Evolutionary conservation across 768 basidiomycete genomes (phyloP), one percentile per base, ranked within the genome.

Genomic region (Trametes punicea): DNA sequence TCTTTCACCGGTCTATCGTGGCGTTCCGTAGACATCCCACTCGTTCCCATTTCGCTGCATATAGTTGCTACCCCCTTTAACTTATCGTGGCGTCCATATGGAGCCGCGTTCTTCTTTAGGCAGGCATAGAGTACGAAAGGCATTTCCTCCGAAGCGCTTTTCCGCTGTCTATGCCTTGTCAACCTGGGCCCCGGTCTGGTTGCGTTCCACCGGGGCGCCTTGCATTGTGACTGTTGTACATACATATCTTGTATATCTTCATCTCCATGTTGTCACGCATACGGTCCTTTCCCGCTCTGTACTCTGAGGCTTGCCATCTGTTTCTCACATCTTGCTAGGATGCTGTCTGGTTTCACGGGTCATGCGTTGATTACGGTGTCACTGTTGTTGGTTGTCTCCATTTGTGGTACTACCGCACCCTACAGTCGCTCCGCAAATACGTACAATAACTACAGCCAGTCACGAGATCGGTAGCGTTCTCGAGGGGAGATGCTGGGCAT

Each of bases 51-150:
- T 55, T 55, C 58, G n/a, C 27, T 60, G 58, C 58, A 55, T 29
- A 60, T 51, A 50, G 53, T 59, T 46, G 54, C 48, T 60, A 44
- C 56, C 29, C 57, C 45, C 23, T 13, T 33, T 60, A 60, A 60
- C 48, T 60, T 60, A 60, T 60, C 53, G 58, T 55, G 53, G 51
- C 58, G 58, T 48, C 53, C 42, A 55, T 50, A 55, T 51, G 46
- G 57, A 50, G 53, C 52, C 45, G 61, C 54, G 53, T 55, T 58
- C 13, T 25, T 18, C 52, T 16, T 9, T 46, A 27, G 41, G 27
- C 42, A 15, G 26, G 44, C 18, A 30, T 40, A 41, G 20, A 26
- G 13, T 44, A n/a, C 15, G 11, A 25, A 16, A 13, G 11, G 3
- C 18, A n/a, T n/a, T 20, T 5, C 3, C 6, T 41, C 21, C n/a